Conservation (phyloP, 2,329 filamentous ascomycete species). For the Colletotrichum sansevieriae region DNA sequence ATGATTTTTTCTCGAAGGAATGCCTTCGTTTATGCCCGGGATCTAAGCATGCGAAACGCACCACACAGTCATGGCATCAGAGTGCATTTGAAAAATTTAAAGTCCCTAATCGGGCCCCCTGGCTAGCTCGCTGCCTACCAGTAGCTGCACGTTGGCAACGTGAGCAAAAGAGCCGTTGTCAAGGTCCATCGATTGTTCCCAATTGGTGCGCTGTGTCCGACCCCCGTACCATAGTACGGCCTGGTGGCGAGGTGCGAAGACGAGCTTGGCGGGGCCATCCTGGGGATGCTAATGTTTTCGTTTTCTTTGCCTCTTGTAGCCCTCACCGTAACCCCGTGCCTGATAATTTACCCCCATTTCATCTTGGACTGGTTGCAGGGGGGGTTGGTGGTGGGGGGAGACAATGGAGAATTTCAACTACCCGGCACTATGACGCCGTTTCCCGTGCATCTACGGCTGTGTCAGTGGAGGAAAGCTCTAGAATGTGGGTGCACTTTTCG, state of each 20-base stretch:
- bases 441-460: conserved; percentile 31
- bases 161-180: conserved; percentile 31
- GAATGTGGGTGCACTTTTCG: conserved; percentile 21
- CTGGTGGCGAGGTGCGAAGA: neutral
- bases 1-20: neutral
- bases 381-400: neutral
- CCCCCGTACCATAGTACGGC: conserved; percentile 30
- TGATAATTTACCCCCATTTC: neutral
- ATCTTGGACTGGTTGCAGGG: conserved; percentile 12
- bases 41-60: conserved; percentile 5
- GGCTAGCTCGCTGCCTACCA: neutral
- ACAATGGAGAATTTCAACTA: conserved; percentile 25
- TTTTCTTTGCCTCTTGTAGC: conserved; percentile 1
- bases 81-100: neutral
- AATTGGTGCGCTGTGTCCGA: conserved; percentile 25
- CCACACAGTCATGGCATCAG: neutral
- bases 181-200: conserved; percentile 23
- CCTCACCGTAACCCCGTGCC: neutral
- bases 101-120: conserved; percentile 11
- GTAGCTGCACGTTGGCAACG: conserved; percentile 26
- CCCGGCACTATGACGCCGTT: conserved; percentile 38
- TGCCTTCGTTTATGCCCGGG: neutral
- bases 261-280: conserved; percentile 1
- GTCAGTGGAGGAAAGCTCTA: conserved; percentile 23
- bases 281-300: neutral